phyloP scores from a whole-genome alignment of 495 filamentous ascomycete species.

The Penicillium arizonense region DNA sequence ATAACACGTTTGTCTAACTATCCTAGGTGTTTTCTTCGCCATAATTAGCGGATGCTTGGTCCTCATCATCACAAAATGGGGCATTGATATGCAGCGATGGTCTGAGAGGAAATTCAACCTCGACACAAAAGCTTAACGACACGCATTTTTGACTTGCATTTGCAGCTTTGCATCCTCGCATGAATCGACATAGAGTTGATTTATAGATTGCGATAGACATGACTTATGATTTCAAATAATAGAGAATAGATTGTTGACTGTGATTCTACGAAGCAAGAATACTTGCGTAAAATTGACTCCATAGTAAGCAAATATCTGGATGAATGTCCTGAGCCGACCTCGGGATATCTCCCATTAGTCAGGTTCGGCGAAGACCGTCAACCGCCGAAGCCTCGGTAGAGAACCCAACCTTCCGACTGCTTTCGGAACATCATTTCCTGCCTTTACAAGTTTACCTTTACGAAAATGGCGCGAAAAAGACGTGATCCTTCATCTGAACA shows the following conservation, averaged over 20 bases:
- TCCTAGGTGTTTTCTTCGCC: conserved; percentile 33
- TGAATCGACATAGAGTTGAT: background rate
- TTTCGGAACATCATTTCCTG: background rate
- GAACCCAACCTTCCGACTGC: conserved; percentile 1
- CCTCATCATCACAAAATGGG: conserved; percentile 34
- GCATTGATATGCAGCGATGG: conserved; percentile 45
- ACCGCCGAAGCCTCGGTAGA: conserved; percentile 13
- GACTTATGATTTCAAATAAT: conserved; percentile 7
- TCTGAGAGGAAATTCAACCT: conserved; percentile 30
- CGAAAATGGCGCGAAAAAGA: conserved; percentile 22
- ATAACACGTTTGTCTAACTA: conserved; percentile 1
- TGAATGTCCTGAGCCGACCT: too few relatives aligned
- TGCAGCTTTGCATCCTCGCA: background rate
- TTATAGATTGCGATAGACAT: conserved; percentile 2
- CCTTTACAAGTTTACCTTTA: background rate
- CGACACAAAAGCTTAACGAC: conserved; percentile 12
- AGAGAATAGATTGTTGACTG: background rate
- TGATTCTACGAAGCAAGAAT: too few relatives aligned
- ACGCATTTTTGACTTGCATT: background rate
- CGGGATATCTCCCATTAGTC: background rate
- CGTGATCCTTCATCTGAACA: conserved; percentile 6
- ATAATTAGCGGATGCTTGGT: conserved; percentile 35
- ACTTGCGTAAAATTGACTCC: too few relatives aligned
- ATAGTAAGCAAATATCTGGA: too few relatives aligned
- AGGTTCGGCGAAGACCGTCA: background rate